Base-by-base conservation (phyloP, 1,139 yeast species). In the Pichia sp. region DNA sequence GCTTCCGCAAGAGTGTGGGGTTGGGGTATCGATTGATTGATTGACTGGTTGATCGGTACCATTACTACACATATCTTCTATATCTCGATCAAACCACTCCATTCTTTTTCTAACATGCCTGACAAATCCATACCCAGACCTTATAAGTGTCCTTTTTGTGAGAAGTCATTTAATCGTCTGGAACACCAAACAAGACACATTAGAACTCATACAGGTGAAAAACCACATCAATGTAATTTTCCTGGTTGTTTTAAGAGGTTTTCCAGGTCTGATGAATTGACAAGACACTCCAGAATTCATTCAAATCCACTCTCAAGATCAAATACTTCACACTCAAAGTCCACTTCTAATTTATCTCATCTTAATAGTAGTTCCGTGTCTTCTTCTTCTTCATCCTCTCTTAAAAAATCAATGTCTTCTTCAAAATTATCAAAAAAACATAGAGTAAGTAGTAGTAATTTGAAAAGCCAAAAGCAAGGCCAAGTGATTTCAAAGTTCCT, bases 151-250 rank as follows among this genome's bases (percentile, higher is more conserved):
- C 93, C 96, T 22, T 79, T 87, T 65, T 91, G 98, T 69, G 87
- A 84, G 51, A 87, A 90, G 72, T 96, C 96, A 1, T 91, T 91
- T 67, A 95, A 88, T 65, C 75, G 98, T 47, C 72, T 90, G 48
- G 98, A 91, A 67, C 98, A 91, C 68, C 96, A 90, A 66, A 90
- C 96, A 27, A 80, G 98, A 62, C 98, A 91, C 66, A 87, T 91
- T 51, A 73, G 97, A 55, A 91, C 97, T 6, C 98, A 91, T 66
- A 91, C 98, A 0, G 98, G 98, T 39, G 97, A 90, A 65, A 87
- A 89, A 67, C 96, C 97, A 25, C 96, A 90, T 65, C 83, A 82
- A 47, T 91, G 98, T 68, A 79, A 84, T 13, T 89, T 79, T 62
- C 96, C 96, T 0, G 96, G 95, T 1, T 91, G 98, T 69, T 74